Evolutionary conservation across 345 rosid species (phyloP).

Genomic region (Mercurialis annua): DNA sequence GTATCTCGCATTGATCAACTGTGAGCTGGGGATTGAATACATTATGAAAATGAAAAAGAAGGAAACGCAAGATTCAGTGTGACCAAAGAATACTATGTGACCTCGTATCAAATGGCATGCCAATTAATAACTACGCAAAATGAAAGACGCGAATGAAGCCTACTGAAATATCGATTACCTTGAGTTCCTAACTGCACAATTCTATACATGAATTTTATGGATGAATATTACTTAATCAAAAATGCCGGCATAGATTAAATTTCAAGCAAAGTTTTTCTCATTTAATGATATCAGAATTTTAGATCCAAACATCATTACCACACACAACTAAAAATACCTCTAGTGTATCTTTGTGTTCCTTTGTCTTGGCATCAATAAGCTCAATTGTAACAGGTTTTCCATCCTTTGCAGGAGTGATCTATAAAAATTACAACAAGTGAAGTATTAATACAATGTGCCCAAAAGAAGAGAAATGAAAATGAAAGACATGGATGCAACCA

Average conservation of each 20-base stretch:
- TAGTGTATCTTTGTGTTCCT: conserved; percentile 74
- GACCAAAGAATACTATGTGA: background rate
- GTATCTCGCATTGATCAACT: background rate
- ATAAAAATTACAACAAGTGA: conserved; percentile 7
- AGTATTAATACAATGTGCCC: conserved; percentile 6
- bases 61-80: background rate
- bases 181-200: conserved; percentile 1
- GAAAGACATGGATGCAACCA: conserved; percentile 11
- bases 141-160: background rate
- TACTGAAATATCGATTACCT: background rate
- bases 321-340: conserved; percentile 54
- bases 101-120: background rate
- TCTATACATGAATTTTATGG: background rate
- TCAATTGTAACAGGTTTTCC: conserved; percentile 93
- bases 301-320: background rate
- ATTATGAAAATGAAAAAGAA: background rate
- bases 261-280: background rate
- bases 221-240: background rate
- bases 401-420: conserved; percentile 95
- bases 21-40: background rate
- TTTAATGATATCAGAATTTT: background rate
- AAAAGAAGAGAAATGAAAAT: background rate
- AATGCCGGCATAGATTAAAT: background rate
- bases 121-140: background rate
- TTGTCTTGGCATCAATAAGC: conserved; percentile 97